These are phyloP conservation scores for Trametes punicea DNA, from an alignment of 768 basidiomycete species.

Conservation along the genomic window DNA sequence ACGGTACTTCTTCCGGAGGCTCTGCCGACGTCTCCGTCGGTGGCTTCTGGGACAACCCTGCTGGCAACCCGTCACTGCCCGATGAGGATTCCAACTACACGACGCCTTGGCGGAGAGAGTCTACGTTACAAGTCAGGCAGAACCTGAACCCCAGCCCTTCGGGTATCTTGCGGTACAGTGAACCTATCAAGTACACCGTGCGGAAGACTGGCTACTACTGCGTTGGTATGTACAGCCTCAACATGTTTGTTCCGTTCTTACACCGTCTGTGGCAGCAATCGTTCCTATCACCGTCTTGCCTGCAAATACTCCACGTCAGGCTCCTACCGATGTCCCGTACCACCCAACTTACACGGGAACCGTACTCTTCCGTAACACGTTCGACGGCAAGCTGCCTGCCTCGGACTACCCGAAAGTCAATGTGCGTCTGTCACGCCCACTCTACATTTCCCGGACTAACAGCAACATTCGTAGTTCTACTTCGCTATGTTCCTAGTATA, in stretches of 20 bases:
- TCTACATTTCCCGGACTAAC: not conserved
- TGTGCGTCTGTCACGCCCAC: conserved; percentile 43
- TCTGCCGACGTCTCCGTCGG: conserved; percentile 24
- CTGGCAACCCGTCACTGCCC: conserved; percentile 55
- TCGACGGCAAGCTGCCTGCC: conserved; percentile 85
- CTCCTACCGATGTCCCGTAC: conserved; percentile 49
- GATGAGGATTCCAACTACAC: conserved; percentile 38
- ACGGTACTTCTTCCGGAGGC: conserved; percentile 25
- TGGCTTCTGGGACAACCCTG: conserved; percentile 58
- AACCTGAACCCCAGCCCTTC: conserved; percentile 47
- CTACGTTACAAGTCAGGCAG: conserved; percentile 20
- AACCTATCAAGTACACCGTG: conserved; percentile 81
- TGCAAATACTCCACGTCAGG: conserved; percentile 32
- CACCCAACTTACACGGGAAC: conserved; percentile 79
- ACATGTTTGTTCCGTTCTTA: not conserved
- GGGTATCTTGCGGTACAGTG: conserved; percentile 52
- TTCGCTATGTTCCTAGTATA: conserved; percentile 83
- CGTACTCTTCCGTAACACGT: conserved; percentile 85
- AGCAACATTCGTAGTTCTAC: conserved; percentile 63
- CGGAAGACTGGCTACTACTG: conserved; percentile 93
- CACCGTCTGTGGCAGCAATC: conserved; percentile 48
- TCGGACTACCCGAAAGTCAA: conserved; percentile 97
- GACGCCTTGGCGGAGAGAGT: conserved; percentile 45
- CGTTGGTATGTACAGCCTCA: conserved; percentile 58
- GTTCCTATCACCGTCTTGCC: conserved; percentile 84